A percentile compares a stretch with the other conserved stretches of the same genome.
Conservation (phyloP, 306 rosid species). For the Prunus mume region DNA sequence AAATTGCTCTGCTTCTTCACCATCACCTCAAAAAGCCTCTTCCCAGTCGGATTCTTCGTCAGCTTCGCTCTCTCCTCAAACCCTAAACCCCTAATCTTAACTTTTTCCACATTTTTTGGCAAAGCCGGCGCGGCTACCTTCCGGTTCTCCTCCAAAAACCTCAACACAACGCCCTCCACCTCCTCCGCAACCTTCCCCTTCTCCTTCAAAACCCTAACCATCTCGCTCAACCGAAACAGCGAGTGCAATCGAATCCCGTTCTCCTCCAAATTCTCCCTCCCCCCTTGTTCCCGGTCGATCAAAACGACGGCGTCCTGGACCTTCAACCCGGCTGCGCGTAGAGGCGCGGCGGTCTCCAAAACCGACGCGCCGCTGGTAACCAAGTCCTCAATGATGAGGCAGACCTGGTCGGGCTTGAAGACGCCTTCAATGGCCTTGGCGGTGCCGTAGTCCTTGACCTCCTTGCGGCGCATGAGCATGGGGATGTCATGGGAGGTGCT, state of each 20-base stretch:
- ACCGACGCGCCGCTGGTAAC: slow-evolving; percentile 87
- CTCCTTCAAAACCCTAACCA: slow-evolving; percentile 74
- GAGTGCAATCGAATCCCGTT: slow-evolving; percentile 69
- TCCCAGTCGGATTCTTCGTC: slow-evolving; percentile 78
- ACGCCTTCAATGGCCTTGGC: slow-evolving; percentile 79
- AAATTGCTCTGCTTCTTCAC: slow-evolving; percentile 74
- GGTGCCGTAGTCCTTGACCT: slow-evolving; percentile 86
- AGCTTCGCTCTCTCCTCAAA: slow-evolving; percentile 69
- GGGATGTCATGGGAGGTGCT: slow-evolving; percentile 51
- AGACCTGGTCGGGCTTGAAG: slow-evolving; percentile 48
- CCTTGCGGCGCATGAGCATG: slow-evolving; percentile 95
- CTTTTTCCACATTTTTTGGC: slow-evolving; percentile 32
- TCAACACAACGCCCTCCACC: slow-evolving; percentile 48
- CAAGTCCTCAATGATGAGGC: slow-evolving; percentile 80
- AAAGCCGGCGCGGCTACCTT: slow-evolving; percentile 53
- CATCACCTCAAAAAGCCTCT: slow-evolving; percentile 79
- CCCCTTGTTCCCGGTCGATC: slow-evolving; percentile 91
- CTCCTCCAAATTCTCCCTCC: slow-evolving; percentile 76
- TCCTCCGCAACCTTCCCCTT: slow-evolving; percentile 73
- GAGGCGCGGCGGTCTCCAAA: slow-evolving; percentile 72
- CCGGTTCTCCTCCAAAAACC: slow-evolving; percentile 72
- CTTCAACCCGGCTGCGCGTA: slow-evolving; percentile 68
- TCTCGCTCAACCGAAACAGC: slow-evolving; percentile 57
- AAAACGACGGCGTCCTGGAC: slow-evolving; percentile 76
- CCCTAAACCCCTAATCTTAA: slow-evolving; percentile 44